phyloP scores from a whole-genome alignment of 129 eudicot species.

The Centella asiatica region DNA sequence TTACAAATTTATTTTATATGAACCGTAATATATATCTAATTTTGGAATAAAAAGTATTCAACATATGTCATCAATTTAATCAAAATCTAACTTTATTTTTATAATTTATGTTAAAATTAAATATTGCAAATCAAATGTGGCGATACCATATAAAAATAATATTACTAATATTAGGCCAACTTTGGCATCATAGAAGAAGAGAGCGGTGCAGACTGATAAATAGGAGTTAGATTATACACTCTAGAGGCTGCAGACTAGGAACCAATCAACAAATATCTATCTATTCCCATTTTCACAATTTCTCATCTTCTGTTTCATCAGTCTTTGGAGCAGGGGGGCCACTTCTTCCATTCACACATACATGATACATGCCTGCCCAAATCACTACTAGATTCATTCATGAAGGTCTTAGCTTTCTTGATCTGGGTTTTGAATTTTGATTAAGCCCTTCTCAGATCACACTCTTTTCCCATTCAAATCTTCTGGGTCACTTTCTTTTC shows the following conservation, averaged over 20 bases:
- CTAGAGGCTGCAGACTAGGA: neutral
- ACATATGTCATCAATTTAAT: too few relatives aligned
- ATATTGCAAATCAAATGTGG: too few relatives aligned
- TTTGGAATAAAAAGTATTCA: too few relatives aligned
- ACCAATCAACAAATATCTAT: conserved; percentile 1
- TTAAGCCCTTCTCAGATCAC: conserved; percentile 8
- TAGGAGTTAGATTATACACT: neutral
- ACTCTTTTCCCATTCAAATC: conserved; percentile 3
- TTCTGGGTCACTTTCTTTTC: neutral
- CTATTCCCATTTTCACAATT: neutral
- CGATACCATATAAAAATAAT: too few relatives aligned
- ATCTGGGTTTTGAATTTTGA: conserved; percentile 37
- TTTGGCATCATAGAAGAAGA: too few relatives aligned
- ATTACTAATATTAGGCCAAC: too few relatives aligned
- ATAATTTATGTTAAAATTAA: too few relatives aligned
- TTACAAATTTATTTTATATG: too few relatives aligned
- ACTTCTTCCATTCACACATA: neutral
- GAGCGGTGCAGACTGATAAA: too few relatives aligned
- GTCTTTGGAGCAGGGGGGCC: neutral
- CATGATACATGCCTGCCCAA: too few relatives aligned
- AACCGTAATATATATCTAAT: too few relatives aligned
- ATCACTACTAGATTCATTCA: neutral
- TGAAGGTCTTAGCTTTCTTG: conserved; percentile 19
- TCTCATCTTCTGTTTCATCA: neutral
- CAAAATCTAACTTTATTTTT: too few relatives aligned